phyloP scores from a whole-genome alignment of 257 asterid species.

The Primulina huaijiensis region DNA sequence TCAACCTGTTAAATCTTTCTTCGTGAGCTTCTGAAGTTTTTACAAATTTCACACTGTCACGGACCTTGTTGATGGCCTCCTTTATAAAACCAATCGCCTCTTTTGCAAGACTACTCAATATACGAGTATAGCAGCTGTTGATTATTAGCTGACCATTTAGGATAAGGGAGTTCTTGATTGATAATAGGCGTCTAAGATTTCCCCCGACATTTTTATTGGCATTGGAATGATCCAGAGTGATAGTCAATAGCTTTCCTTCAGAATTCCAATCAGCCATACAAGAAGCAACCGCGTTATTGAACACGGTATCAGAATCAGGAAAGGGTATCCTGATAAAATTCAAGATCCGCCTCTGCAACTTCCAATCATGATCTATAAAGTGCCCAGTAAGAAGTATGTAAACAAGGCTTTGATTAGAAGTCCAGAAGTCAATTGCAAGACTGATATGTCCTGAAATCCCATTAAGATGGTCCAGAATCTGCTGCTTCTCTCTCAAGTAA shows the following conservation, averaged over 20 bases:
- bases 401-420: constrained; percentile 50
- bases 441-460: constrained; percentile 62
- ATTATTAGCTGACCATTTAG: constrained; percentile 70
- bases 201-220: constrained; percentile 38
- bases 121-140: constrained; percentile 61
- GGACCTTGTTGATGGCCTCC: constrained; percentile 52
- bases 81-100: constrained; percentile 45
- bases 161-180: constrained; percentile 42
- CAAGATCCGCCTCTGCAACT: constrained; percentile 57
- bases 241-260: constrained; percentile 51
- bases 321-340: constrained; percentile 41
- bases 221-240: constrained; percentile 44
- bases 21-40: constrained; percentile 48
- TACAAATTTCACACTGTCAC: constrained; percentile 67
- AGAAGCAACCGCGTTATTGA: constrained; percentile 46
- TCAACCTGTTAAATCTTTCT: constrained; percentile 50
- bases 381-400: constrained; percentile 65
- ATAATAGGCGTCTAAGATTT: constrained; percentile 48
- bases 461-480: constrained; percentile 45
- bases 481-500: constrained; percentile 61
- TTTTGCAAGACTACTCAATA: constrained; percentile 57
- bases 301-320: constrained; percentile 65
- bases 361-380: constrained; percentile 73
- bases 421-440: constrained; percentile 65
- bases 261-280: constrained; percentile 67